phyloP scores from a whole-genome alignment of 2,329 filamentous ascomycete genomes.

The Bipolaris bicolor region DNA sequence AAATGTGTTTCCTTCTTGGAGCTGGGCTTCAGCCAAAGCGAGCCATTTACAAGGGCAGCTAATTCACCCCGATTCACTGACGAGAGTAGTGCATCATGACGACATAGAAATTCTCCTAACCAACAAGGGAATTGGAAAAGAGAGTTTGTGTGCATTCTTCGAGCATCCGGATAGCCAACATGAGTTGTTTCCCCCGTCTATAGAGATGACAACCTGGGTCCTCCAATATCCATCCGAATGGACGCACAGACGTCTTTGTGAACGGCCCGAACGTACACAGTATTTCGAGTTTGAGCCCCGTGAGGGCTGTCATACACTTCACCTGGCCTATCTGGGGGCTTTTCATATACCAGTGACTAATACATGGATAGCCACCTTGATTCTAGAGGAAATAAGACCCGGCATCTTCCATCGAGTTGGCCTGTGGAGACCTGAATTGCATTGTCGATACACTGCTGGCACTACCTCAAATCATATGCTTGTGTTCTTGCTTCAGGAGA shows the following conservation, averaged over 20 bases:
- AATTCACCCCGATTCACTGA: too few species aligned
- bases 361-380: neutral
- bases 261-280: too few species aligned
- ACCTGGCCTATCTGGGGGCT: neutral
- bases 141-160: neutral
- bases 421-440: too few species aligned
- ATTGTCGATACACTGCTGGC: too few species aligned
- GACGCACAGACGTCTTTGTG: neutral
- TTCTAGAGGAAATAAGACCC: neutral
- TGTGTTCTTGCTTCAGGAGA: too few species aligned
- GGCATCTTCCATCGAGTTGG: neutral
- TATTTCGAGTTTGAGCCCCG: neutral
- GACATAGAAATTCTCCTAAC: neutral
- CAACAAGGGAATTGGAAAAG: neutral
- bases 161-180: neutral
- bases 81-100: neutral
- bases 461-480: too few species aligned
- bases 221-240: neutral
- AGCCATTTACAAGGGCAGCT: neutral
- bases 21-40: neutral
- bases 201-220: neutral
- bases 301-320: neutral
- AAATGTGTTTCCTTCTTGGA: neutral
- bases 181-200: neutral
- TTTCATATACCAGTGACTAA: rapidly evolving